Base-by-base conservation (phyloP, 2,329 filamentous ascomycete species). In the Hymenoscyphus fraxineus region DNA sequence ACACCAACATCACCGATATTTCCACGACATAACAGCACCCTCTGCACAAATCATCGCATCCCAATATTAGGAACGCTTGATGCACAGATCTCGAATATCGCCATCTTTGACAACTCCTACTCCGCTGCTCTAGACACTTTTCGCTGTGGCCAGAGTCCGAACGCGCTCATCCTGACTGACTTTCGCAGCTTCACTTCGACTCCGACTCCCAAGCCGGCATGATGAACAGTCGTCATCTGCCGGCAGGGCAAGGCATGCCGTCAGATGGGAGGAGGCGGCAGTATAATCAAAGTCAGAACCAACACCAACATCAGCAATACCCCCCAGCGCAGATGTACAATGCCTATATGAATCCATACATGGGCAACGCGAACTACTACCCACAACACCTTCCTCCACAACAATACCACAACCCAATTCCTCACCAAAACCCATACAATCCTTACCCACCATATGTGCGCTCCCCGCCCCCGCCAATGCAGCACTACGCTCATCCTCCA, bases 161-260 rank as follows among this genome's bases (percentile, higher is more conserved):
- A 72, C 69, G 64, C 69, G 71, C 62, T 70, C 65, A 67, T 59
- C n/a, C 27, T 58, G 22, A 51, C 66, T 65, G 69, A 69, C 67
- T 66, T 68, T 62, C 61, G 61, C 35, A 59, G 13, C 15, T 13
- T 35, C 59, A 59, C 41, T 47, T 35, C 56, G 39, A 59, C 71
- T 77, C 84, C 56, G 39, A 59, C 71, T 77, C 84, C 84, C 83
- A 85, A 80, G 84, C 85, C 86, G 87, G 85, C 85, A 91, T 84
- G 88, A 92, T 92, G 88, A 89, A 87, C 81, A 82, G 82, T 79
- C 84, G 82, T 84, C 87, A 89, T 88, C 86, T 89, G 87, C 86
- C 88, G 86, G 87, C 87, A 85, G 88, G 88, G 83, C 86, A 88
- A 79, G 82, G 82, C 77, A 74, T 76, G 71, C 73, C 73, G 59